Conservation (phyloP, 805 yeast species). For the Candida orba region DNA sequence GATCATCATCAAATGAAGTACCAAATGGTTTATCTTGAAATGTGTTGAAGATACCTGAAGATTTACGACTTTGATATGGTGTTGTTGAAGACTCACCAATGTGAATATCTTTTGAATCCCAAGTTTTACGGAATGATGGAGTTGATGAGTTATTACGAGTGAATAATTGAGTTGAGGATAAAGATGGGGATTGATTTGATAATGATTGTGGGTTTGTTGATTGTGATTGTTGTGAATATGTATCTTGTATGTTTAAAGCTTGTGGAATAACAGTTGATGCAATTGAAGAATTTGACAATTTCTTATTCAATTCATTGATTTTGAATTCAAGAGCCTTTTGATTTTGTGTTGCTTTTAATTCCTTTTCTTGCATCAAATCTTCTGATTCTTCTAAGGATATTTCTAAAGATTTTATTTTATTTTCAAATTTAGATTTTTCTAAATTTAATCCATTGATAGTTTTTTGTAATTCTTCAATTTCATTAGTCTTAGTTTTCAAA, state of each 20-base stretch:
- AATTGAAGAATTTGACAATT: neutral
- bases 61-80: conserved; percentile 28
- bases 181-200: neutral
- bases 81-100: conserved; percentile 44
- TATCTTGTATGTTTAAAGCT: conserved; percentile 8
- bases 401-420: conserved; percentile 16
- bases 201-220: neutral
- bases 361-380: conserved; percentile 16
- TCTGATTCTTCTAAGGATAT: conserved; percentile 23
- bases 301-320: conserved; percentile 14
- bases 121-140: conserved; percentile 15
- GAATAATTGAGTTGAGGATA: neutral
- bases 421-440: conserved; percentile 20
- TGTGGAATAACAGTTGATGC: conserved; percentile 12
- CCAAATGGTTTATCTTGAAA: conserved; percentile 9
- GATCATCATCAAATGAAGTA: conserved; percentile 8
- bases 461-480: conserved; percentile 15
- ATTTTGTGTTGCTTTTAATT: conserved; percentile 12
- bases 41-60: conserved; percentile 8
- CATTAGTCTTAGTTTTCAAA: conserved; percentile 19
- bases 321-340: conserved; percentile 14
- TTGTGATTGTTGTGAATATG: neutral
- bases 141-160: conserved; percentile 13
- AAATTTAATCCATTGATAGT: conserved; percentile 19
- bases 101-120: conserved; percentile 27